Evolutionary conservation across 2,329 filamentous ascomycete species (phyloP).

Genomic region (Cordyceps javanica): DNA sequence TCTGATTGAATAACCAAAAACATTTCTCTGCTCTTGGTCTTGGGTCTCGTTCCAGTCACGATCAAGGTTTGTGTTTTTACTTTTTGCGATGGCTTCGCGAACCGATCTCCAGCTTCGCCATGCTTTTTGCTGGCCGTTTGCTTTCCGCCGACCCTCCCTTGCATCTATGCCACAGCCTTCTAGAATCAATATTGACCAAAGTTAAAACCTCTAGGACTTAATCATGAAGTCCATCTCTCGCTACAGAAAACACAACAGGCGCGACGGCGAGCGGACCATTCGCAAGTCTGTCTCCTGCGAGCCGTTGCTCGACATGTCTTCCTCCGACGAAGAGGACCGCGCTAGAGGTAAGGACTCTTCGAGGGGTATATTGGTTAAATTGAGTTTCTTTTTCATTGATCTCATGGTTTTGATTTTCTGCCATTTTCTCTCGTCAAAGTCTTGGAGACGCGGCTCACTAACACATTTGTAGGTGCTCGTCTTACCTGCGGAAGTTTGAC

Average conservation of each 20-base stretch:
- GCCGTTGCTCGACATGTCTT: constrained; percentile 10
- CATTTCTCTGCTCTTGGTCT: background rate
- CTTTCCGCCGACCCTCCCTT: background rate
- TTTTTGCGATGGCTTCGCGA: background rate
- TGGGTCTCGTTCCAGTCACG: background rate
- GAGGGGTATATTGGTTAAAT: background rate
- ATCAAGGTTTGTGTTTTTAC: background rate
- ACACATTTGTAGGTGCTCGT: constrained; percentile 10
- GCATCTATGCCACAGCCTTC: background rate
- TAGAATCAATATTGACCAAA: background rate
- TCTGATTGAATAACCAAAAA: constrained; percentile 2
- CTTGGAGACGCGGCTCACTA: background rate
- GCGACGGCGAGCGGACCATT: constrained; percentile 11
- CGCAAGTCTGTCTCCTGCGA: constrained; percentile 15
- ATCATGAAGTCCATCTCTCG: constrained; percentile 4
- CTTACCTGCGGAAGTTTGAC: constrained; percentile 9
- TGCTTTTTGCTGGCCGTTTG: background rate
- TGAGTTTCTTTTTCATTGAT: background rate
- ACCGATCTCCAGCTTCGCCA: background rate
- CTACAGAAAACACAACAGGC: background rate
- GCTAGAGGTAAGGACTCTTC: constrained; percentile 11
- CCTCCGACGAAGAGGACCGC: constrained; percentile 14
- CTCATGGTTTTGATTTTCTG: background rate
- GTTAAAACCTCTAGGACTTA: background rate
- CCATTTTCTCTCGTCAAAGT: background rate